Base-by-base conservation (phyloP, 306 rosid species). In the Lathyrus sativus region DNA sequence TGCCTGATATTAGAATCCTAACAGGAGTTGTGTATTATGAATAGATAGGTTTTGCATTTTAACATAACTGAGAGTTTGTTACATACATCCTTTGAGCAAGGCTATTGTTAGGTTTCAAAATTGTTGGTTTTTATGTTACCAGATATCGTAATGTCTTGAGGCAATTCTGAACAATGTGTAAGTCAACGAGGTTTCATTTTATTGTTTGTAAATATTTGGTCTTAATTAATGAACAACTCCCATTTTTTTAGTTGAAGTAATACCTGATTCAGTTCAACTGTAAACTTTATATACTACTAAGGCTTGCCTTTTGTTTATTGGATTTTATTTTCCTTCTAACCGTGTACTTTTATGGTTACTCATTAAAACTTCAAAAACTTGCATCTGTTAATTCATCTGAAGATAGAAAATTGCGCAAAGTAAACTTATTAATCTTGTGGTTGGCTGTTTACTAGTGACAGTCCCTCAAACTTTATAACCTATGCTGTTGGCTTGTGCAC, bases 61-160 rank as follows among this genome's bases (percentile, higher is more conserved):
- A 15, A 61, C 45, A 10, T 51, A 38, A n/a, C 19, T 22, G 76
- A 19, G 43, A 48, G 29, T 58, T 7, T 58, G 33, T 58, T 42
- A 14, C 31, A 38, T 73, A 11, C 24, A 11, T 31, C 45, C 18
- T 64, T 73, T 54, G 58, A 51, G 67, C 18, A 51, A 12, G 39
- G 29, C 31, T 51, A 51, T 19, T 62, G 63, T 39, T 62, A 37
- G 19, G 70, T 72, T 37, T 62, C 31, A 57, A 62, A 38, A 7
- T 51, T 51, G 63, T 73, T 24, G 64, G 56, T 24, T 39, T 50
- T 53, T 22, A 53, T 62, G 43, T 53, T 73, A 54, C 45, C 37
- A 38, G 29, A 26, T 64, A 8, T 26, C 15, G 28, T 24, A 22
- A 11, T 54, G 70, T 64, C 35, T 17, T 50, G 19, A 53, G 44